Evolutionary conservation across 441 rosid genomes (phyloP).

Genomic region (Adansonia rubrostipa): DNA sequence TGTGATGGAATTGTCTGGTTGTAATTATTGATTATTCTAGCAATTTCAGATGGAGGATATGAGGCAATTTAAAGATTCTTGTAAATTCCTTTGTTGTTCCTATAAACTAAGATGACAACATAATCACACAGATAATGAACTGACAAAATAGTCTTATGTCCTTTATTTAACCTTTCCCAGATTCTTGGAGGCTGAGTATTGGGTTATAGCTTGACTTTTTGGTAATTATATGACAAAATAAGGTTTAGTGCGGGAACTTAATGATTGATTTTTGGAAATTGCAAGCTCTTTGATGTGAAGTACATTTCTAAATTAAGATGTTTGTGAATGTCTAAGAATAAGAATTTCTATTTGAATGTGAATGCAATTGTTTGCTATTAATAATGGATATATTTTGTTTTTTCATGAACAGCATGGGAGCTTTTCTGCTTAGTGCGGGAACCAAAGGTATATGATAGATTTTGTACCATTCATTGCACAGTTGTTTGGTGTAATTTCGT

Average conservation of each 20-base stretch:
- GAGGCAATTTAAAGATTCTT: not conserved
- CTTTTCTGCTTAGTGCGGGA: slow-evolving; percentile 94
- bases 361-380: not conserved
- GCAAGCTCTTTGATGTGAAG: not conserved
- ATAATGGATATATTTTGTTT: slow-evolving; percentile 24
- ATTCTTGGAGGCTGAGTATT: not conserved
- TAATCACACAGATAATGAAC: not conserved
- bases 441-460: slow-evolving; percentile 67
- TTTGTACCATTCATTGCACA: slow-evolving; percentile 18
- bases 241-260: not conserved
- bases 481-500: not conserved
- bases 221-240: not conserved
- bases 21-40: not conserved
- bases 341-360: not conserved
- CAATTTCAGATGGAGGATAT: slow-evolving; percentile 16
- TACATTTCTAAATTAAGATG: not conserved
- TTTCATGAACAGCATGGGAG: slow-evolving; percentile 77
- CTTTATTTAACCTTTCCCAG: not conserved
- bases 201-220: slow-evolving; percentile 9
- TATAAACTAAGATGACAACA: not conserved
- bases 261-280: not conserved
- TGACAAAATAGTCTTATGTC: not conserved
- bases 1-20: not conserved
- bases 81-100: not conserved
- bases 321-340: not conserved